Conservation (phyloP, 1,139 yeast genomes). For the Candida glucosophila region DNA sequence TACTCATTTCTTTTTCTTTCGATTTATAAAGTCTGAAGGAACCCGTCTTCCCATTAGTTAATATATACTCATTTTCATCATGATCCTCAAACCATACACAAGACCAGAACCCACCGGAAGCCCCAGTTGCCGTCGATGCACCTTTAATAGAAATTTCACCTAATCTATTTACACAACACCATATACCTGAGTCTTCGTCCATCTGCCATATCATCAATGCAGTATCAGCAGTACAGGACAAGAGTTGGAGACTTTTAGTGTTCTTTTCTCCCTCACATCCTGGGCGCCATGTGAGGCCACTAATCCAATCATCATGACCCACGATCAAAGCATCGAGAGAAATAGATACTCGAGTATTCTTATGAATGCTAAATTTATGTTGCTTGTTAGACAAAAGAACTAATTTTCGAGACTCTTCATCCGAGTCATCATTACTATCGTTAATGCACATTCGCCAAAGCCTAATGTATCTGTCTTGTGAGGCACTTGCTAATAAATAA, state of each 20-base stretch:
- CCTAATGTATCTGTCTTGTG: constrained; percentile 84
- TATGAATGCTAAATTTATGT: constrained; percentile 38
- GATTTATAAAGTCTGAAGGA: constrained; percentile 74
- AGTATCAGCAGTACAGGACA: constrained; percentile 90
- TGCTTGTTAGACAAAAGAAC: constrained; percentile 57
- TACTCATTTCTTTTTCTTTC: constrained; percentile 18
- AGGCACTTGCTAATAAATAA: constrained; percentile 70
- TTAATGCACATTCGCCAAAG: constrained; percentile 68
- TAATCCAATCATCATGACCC: constrained; percentile 99
- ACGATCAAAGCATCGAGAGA: constrained; percentile 87
- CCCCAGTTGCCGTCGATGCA: constrained; percentile 96
- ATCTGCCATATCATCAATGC: constrained; percentile 96
- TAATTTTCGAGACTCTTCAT: constrained; percentile 47
- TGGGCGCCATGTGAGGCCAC: constrained; percentile 61
- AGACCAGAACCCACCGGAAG: constrained; percentile 96
- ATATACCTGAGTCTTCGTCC: constrained; percentile 77
- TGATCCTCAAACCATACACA: constrained; percentile 62
- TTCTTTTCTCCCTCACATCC: constrained; percentile 3
- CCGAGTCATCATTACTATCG: constrained; percentile 47
- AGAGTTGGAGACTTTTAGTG: constrained; percentile 40
- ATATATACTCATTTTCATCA: constrained; percentile 38
- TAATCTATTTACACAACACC: constrained; percentile 74
- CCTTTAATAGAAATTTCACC: constrained; percentile 95
- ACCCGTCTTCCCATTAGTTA: constrained; percentile 88
- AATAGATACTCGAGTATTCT: constrained; percentile 38